Evolutionary conservation across 495 filamentous ascomycete genomes (phyloP).

Genomic region (Daldinia childiae): DNA sequence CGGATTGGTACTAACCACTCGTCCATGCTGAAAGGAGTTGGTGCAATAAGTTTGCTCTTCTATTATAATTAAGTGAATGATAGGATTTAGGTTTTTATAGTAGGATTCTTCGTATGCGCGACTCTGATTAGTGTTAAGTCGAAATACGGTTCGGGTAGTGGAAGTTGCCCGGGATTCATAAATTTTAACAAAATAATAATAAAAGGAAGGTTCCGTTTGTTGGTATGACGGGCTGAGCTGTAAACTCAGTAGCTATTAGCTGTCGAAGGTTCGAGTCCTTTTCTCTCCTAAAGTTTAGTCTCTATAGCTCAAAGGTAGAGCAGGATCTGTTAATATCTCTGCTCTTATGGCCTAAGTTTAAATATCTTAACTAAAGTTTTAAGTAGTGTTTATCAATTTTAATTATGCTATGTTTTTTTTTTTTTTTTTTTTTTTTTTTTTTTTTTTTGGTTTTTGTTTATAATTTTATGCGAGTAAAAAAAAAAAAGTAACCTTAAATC

Average conservation of each 20-base stretch:
- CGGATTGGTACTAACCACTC: slow-evolving; percentile 2
- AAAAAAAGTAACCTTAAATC: too few relatives aligned
- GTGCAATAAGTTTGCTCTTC: slow-evolving; percentile 2
- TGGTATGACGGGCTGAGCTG: slow-evolving; percentile 19
- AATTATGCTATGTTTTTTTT: too few relatives aligned
- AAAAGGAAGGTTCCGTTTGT: slow-evolving; percentile 24
- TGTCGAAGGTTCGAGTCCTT: slow-evolving; percentile 27
- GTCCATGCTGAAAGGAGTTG: slow-evolving; percentile 2
- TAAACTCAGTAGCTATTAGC: slow-evolving; percentile 25
- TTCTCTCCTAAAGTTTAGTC: slow-evolving; percentile 16
- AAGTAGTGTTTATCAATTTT: too few relatives aligned
- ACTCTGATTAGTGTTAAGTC: slow-evolving; percentile 1
- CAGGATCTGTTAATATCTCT: too few relatives aligned
- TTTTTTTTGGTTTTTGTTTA: too few relatives aligned
- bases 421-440: too few relatives aligned
- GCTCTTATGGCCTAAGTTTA: too few relatives aligned
- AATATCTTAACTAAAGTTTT: too few relatives aligned
- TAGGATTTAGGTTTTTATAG: slow-evolving; percentile 1
- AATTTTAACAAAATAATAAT: slow-evolving; percentile 19
- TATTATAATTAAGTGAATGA: slow-evolving; percentile 1
- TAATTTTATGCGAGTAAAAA: too few relatives aligned
- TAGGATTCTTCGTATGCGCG: slow-evolving; percentile 2
- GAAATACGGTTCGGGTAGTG: not conserved
- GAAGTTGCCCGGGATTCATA: slow-evolving; percentile 15
- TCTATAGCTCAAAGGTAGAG: not conserved